Evolutionary conservation across 768 basidiomycete genomes (phyloP), one percentile per base, ranked within the genome.

Genomic region (Dendrothele bispora): DNA sequence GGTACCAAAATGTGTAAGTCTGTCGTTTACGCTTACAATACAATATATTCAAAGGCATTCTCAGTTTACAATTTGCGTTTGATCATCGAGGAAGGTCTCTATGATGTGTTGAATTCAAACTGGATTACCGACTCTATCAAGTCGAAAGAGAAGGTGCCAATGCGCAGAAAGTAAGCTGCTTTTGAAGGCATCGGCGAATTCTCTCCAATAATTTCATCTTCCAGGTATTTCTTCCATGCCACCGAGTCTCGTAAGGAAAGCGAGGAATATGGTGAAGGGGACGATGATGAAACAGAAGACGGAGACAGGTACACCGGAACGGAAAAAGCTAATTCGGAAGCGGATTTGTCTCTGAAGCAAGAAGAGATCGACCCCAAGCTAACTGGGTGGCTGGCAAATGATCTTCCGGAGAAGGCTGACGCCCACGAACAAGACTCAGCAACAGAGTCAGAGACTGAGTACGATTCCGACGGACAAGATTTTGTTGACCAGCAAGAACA

Each of bases 101-200:
- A 83, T 46, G 86, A 91, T 53, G 82, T 95, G 41, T 68, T 95
- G 50, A 83, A 78, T 46, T 91, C 95, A 0, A 68, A 77, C 24
- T 98, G 94, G 93, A 71, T 98, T 45, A 60, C 73, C 29, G 89
- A 93, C 58, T 94, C 86, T 20, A 73, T 95, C n/a, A 71, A 74
- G 5, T 68, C 70, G 24, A 77, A 74, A 10, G 69, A 78, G 48
- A 69, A 73, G 17, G 65, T 81, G 22, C 84, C 90, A 1, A 67
- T 94, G 49, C 73, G 64, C 30, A 84, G 85, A 65, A 86, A 80
- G 92, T 93, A 57, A 40, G 59, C 25, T 14, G 22, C 14, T 27
- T 21, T 0, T 48, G 30, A 36, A 6, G 22, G 39, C 20, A n/a
- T 37, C 24, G 30, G 15, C 36, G 11, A 26, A n/a, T n/a, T n/a